Percentiles rank a stretch among this genome's conserved stretches.
phyloP scores from a whole-genome alignment of 2,329 filamentous ascomycete species.

The Aspergillus bombycis region DNA sequence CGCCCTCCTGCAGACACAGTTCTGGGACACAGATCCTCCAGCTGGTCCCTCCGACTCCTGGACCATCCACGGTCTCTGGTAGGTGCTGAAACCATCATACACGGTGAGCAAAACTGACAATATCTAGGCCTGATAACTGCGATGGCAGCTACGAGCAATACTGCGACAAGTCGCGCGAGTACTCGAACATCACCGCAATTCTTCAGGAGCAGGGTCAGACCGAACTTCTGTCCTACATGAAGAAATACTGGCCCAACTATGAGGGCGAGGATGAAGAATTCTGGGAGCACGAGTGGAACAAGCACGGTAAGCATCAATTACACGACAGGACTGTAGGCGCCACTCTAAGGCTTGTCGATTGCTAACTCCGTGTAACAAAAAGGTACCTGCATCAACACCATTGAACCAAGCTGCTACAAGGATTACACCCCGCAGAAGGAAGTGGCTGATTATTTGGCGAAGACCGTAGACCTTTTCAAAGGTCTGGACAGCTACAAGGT shows the following conservation, averaged over 20 bases:
- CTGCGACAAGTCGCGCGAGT: conserved; percentile 59
- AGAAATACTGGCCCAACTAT: conserved; percentile 63
- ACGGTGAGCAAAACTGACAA: neutral
- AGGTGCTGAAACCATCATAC: conserved; percentile 18
- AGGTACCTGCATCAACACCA: conserved; percentile 70
- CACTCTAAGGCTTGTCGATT: neutral
- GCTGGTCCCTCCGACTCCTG: conserved; percentile 59
- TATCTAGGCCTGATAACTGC: conserved; percentile 53
- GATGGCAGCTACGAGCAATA: conserved; percentile 60
- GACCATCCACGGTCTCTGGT: conserved; percentile 63
- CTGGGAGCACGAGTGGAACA: conserved; percentile 73
- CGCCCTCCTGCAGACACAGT: conserved; percentile 60
- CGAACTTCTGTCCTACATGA: conserved; percentile 60
- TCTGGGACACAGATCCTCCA: conserved; percentile 61
- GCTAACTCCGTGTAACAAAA: neutral
- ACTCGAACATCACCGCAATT: conserved; percentile 61
- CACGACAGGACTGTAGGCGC: neutral
- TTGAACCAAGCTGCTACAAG: conserved; percentile 66
- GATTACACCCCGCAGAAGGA: conserved; percentile 59
- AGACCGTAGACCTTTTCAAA: conserved; percentile 59
- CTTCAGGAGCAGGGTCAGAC: conserved; percentile 53
- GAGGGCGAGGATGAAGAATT: conserved; percentile 59
- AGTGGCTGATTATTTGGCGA: conserved; percentile 61
- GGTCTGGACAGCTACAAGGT: conserved; percentile 58
- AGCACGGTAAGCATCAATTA: conserved; percentile 54